Percentiles rank a stretch among this genome's conserved stretches.
Evolutionary conservation across 2,329 filamentous ascomycete species (phyloP).

Genomic region (Aulographum hederae): DNA sequence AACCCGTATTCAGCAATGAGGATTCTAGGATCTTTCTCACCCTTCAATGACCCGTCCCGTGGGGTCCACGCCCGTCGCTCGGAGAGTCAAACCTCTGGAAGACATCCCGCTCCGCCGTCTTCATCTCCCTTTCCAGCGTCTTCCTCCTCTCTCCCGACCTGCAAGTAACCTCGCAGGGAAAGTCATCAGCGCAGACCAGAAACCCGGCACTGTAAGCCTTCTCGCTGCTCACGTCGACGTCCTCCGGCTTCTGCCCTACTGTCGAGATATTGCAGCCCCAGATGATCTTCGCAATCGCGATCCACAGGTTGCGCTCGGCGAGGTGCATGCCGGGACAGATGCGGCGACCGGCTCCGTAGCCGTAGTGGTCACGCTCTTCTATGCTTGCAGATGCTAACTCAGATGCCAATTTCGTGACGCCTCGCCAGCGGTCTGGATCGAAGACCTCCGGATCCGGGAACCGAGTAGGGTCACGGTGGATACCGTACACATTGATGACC

Average conservation of each 20-base stretch:
- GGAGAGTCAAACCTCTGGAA: neutral
- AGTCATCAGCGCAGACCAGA: neutral
- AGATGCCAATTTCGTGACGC: neutral
- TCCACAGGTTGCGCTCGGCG: neutral
- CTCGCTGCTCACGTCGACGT: neutral
- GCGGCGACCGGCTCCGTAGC: constrained; percentile 22
- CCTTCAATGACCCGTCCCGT: too few species aligned
- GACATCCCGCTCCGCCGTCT: neutral
- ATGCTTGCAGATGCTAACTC: neutral
- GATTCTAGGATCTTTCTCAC: too few species aligned
- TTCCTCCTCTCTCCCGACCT: neutral
- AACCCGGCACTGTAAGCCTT: constrained; percentile 1
- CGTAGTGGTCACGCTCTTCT: neutral
- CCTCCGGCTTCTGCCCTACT: neutral
- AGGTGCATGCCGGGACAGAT: constrained; percentile 20
- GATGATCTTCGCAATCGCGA: neutral
- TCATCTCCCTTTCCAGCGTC: neutral
- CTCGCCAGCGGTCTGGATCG: neutral
- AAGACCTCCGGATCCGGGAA: neutral
- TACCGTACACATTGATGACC: neutral
- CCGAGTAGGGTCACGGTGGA: neutral
- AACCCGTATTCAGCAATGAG: too few species aligned
- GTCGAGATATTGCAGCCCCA: neutral
- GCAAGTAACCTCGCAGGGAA: neutral
- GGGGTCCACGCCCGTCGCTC: too few species aligned